Percentiles rank a stretch among this genome's conserved stretches.
Conservation (phyloP, 495 filamentous ascomycete species). For the Massariosphaeria phaeospora region DNA sequence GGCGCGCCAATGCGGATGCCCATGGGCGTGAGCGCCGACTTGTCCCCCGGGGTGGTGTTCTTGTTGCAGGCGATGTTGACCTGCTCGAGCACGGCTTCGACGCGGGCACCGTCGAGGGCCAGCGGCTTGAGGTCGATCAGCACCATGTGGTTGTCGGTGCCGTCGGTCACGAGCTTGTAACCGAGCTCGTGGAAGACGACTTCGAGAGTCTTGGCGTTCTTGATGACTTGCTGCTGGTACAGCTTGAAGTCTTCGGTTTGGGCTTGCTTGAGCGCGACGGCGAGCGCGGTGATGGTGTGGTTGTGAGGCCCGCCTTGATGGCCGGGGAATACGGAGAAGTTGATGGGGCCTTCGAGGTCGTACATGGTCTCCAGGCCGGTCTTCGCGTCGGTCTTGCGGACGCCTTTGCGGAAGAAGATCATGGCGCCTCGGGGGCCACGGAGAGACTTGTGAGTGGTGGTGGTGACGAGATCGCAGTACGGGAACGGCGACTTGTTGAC, state of each 20-base stretch:
- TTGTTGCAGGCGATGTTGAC: slow-evolving; percentile 96
- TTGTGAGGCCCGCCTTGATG: slow-evolving; percentile 98
- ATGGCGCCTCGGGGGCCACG: slow-evolving; percentile 92
- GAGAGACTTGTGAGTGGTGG: slow-evolving; percentile 96
- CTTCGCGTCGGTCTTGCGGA: slow-evolving; percentile 77
- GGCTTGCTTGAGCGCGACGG: slow-evolving; percentile 90
- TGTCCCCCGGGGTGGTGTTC: slow-evolving; percentile 96
- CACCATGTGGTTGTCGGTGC: slow-evolving; percentile 95
- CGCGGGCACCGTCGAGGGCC: slow-evolving; percentile 83
- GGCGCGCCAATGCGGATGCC: slow-evolving; percentile 90
- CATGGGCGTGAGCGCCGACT: slow-evolving; percentile 84
- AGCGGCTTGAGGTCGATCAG: slow-evolving; percentile 92
- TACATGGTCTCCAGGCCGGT: slow-evolving; percentile 79
- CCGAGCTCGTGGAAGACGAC: slow-evolving; percentile 71
- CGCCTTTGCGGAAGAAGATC: slow-evolving; percentile 95
- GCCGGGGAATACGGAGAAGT: slow-evolving; percentile 95
- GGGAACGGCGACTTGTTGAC: slow-evolving; percentile 86
- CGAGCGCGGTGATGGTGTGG: slow-evolving; percentile 93
- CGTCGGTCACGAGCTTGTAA: slow-evolving; percentile 85
- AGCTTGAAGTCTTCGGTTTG: slow-evolving; percentile 79
- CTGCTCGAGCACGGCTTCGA: slow-evolving; percentile 90
- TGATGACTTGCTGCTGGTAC: slow-evolving; percentile 83
- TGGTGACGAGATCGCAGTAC: slow-evolving; percentile 90
- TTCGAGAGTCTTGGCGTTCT: slow-evolving; percentile 82
- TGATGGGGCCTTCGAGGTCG: slow-evolving; percentile 90